Base-by-base conservation (phyloP, 495 filamentous ascomycete species). In the Choiromyces venosus region DNA sequence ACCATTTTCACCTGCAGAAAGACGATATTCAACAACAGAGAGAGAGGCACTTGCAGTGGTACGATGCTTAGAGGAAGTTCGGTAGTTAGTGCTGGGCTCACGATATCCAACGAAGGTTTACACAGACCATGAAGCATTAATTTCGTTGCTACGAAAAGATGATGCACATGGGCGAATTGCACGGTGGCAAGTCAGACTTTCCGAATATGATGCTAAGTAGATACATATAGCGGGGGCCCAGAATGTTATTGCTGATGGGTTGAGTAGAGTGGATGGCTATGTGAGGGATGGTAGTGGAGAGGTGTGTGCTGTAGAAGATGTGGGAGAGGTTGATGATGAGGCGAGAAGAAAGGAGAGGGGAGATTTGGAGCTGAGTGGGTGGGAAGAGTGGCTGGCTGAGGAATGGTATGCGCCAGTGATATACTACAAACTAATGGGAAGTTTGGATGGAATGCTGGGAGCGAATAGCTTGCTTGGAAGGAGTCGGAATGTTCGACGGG, bases 61-160 rank as follows among this genome's bases (percentile, higher is more conserved):
- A 21, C 66, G 46, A 37, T 12, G 12, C 6, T 68, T 72, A 37
- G 46, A 66, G 18, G 70, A 66, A 37, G 61, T 67, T n/a, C 29
- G 70, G 19, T 67, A 16, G 33, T 19, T 72, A 37, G 40, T 72
- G 25, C 5, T 36, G 25, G 52, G 35, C 12, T 35, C n/a, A 6
- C 46, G 16, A 16, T 72, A 25, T 66, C 44, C 44, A 12, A 66
- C 37, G 18, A 56, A 35, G 19, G n/a, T 72, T 7, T 72, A 72
- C 38, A 72, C 70, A 8, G 70, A 72, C 44, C 52, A 66, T 35
- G n/a, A 33, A 36, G 70, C 70, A 5, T n/a, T 72, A 25, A n/a
- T 72, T 10, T 67, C 70, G 19, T 33, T 72, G 16, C 21, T 72
- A 37, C 33, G 25, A 36, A 39, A n/a, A 18, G 70, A 72, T 37